Percentiles rank a stretch among this genome's conserved stretches.
Conservation (phyloP, 2,329 filamentous ascomycete species). For the Ceratocystis alfenasii region DNA sequence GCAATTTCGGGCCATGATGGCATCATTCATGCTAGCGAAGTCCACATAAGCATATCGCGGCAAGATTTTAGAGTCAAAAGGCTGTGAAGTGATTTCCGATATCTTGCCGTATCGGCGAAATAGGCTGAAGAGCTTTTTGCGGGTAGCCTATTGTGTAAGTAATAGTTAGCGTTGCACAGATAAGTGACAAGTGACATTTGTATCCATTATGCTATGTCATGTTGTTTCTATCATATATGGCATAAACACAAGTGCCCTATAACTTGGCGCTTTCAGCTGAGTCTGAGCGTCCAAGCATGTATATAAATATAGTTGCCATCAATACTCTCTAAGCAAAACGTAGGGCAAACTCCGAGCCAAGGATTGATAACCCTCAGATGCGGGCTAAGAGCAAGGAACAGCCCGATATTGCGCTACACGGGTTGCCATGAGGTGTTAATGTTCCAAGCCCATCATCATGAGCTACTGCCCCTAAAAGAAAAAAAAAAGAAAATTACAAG, state of each 20-base stretch:
- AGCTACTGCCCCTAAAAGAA: background rate
- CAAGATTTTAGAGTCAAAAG: too few relatives aligned
- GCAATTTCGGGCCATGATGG: too few relatives aligned
- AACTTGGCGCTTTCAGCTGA: conserved; percentile 3
- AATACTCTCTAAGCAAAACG: background rate
- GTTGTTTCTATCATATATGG: background rate
- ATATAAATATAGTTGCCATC: background rate
- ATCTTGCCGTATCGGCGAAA: too few relatives aligned
- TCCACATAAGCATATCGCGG: too few relatives aligned
- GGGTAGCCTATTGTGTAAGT: too few relatives aligned
- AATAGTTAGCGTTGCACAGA: background rate
- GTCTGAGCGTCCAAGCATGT: conserved; percentile 1
- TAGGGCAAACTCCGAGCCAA: background rate
- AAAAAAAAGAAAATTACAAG: background rate
- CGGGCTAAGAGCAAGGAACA: conserved; percentile 10
- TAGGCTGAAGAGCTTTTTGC: too few relatives aligned
- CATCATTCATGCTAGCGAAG: too few relatives aligned
- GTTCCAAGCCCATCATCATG: background rate
- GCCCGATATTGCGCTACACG: background rate
- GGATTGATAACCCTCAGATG: background rate
- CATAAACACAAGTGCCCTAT: background rate
- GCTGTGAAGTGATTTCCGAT: too few relatives aligned
- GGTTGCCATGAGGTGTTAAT: background rate
- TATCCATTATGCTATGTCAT: background rate
- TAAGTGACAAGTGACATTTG: background rate